phyloP scores from a whole-genome alignment of 805 yeast genomes.

The Spathaspora sp. region DNA sequence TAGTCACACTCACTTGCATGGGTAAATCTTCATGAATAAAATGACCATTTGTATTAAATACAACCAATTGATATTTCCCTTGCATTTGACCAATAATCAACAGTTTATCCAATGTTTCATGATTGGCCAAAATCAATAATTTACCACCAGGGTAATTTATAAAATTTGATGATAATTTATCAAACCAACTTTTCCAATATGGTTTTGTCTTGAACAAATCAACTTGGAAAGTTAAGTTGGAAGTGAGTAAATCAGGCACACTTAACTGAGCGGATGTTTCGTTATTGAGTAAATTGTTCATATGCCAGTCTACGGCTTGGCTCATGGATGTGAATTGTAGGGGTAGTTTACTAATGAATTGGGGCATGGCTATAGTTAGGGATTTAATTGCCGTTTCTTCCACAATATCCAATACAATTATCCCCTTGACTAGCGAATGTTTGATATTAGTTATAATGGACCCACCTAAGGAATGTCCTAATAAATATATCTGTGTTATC shows the following conservation, averaged over 20 bases:
- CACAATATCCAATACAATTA: slow-evolving; percentile 84
- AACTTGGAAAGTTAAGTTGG: slow-evolving; percentile 53
- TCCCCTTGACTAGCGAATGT: slow-evolving; percentile 47
- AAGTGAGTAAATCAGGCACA: slow-evolving; percentile 64
- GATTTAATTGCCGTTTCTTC: slow-evolving; percentile 87
- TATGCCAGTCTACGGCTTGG: slow-evolving; percentile 81
- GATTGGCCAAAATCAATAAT: slow-evolving; percentile 78
- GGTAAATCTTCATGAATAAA: slow-evolving; percentile 94
- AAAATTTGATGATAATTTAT: slow-evolving; percentile 54
- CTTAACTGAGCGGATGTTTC: slow-evolving; percentile 64
- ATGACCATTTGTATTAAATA: slow-evolving; percentile 76
- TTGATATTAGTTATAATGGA: slow-evolving; percentile 42
- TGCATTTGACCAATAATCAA: slow-evolving; percentile 97
- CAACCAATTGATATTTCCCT: slow-evolving; percentile 88
- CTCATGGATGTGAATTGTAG: slow-evolving; percentile 45
- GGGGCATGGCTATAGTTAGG: slow-evolving; percentile 54
- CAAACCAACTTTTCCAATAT: slow-evolving; percentile 86
- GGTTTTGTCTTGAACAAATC: slow-evolving; percentile 58
- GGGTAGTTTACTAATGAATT: slow-evolving; percentile 68
- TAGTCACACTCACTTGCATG: slow-evolving; percentile 54
- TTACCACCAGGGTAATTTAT: slow-evolving; percentile 47
- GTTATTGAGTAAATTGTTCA: slow-evolving; percentile 51
- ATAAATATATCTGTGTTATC: slow-evolving; percentile 44
- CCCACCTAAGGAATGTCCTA: slow-evolving; percentile 95
- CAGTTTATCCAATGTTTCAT: slow-evolving; percentile 80